Base-by-base conservation (phyloP, 2,329 filamentous ascomycete species). In the Aspergillus ruber region DNA sequence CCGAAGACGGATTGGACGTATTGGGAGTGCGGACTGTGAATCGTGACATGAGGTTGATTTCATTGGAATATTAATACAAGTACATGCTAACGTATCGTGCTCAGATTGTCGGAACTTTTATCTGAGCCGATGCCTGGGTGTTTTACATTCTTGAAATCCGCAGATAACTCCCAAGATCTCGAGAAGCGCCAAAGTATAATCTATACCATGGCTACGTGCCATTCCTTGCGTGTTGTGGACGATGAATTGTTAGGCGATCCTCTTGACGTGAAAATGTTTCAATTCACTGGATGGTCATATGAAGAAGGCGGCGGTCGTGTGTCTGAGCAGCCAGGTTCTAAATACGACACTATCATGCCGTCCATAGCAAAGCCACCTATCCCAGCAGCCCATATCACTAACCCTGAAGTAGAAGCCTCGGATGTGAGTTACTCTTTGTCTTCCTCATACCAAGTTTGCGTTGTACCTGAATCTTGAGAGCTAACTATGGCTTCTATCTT, bases 211-310 rank as follows among this genome's bases (percentile, higher is more conserved):
- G 90, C 93, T 7, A 98, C 93, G 0, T 98, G 93, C 49, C 93
- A 98, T 66, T 95, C 91, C 0, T 76, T 98, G 7, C 82, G 90
- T 42, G 81, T 85, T 9, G 85, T 98, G 13, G 90, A 97, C 52
- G 85, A 82, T 42, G 90, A 96, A 63, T 79, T 97, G 36, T 79
- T 98, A 29, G 93, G 93, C 1, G 93, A 98, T 61, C 93, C 94
- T 4, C 75, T 98, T 1, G 93, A 98, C 65, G 77, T 96, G 48
- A 97, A 97, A 65, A 98, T 98, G 93, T 98, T 98, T 64, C 85
- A 95, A 55, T 98, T 95, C 57, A 97, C 93, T 0, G 80, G 81
- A 5, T 98, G 93, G 93, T 80, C 82, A 3, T 98, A 88, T 57
- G 87, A 95, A 64, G 93, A 98, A 72, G 89, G 65, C 17, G 65